Percentiles rank a stretch among this genome's conserved stretches.
These are phyloP conservation scores for Oenanthe javanica DNA, from an alignment of 140 eudicot species.

Conservation along the genomic window DNA sequence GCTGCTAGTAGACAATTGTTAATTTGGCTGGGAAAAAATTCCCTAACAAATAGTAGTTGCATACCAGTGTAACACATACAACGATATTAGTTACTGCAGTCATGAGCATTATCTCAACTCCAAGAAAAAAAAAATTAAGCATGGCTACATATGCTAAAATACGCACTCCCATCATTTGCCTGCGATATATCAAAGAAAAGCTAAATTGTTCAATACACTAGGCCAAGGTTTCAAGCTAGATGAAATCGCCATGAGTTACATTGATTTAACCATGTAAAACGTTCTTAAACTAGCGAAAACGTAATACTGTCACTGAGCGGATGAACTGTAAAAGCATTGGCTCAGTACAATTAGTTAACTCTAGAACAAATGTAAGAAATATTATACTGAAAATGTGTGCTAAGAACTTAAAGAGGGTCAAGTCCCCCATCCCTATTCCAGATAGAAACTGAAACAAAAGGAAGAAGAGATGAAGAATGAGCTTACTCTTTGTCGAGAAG, in stretches of 20 bases:
- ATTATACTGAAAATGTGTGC: background rate
- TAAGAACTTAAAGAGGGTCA: background rate
- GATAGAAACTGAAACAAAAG: background rate
- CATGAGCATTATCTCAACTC: background rate
- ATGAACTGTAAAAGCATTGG: background rate
- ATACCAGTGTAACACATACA: background rate
- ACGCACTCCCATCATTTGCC: background rate
- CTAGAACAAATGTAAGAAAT: background rate
- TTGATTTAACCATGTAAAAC: background rate
- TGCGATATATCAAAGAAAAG: background rate
- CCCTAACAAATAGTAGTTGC: too few relatives aligned
- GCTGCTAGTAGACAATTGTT: too few relatives aligned
- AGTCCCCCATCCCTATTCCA: background rate
- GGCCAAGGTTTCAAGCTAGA: background rate
- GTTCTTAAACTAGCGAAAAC: background rate
- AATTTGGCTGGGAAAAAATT: too few relatives aligned
- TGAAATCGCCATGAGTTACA: background rate
- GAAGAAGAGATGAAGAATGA: background rate
- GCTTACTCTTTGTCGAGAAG: conserved; percentile 60
- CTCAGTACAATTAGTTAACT: background rate
- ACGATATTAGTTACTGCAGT: background rate
- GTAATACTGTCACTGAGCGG: background rate
- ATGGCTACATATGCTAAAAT: background rate
- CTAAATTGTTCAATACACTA: background rate
- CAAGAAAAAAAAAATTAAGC: background rate